Base-by-base conservation (phyloP, 129 eudicot genomes). In the Arctium lappa region DNA sequence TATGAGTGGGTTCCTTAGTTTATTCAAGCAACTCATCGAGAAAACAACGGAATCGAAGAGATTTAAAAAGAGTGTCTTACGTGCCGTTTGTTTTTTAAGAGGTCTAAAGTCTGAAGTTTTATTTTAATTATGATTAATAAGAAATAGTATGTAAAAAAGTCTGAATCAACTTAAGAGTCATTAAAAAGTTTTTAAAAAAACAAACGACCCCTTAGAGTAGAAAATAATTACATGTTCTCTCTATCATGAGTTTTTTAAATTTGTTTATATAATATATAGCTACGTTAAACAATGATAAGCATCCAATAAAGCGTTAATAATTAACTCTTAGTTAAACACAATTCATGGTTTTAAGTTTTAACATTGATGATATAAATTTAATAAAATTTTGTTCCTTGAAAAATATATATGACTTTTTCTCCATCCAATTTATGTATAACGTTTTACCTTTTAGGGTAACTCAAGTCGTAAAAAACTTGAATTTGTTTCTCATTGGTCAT, bases 1-100 rank as follows among this genome's bases (percentile, higher is more conserved):
- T 72, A 72, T 37, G 76, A 72, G 76, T 72, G 76, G 53, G 32
- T 72, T 72, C 27, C 76, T 36, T 72, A 36, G 76, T 34, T 72
- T 72, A 72, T 72, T 72, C 76, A 37, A 72, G 31, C 53, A 72
- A 18, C 50, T 39, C 50, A 72, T 37, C 31, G 30, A 72, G 50
- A 72, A 72, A 36, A 72, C 50, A 72, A 34, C 37, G 50, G 50
- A 36, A 34, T 72, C 76, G 39, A 72, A 72, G 11, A 72, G 48
- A 18, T 72, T 29, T 60, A 16, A 60, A 72, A 16, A 72, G 48
- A 72, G 38, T 7, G 13, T 8, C 12, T 16, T n/a, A n/a, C n/a
- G n/a, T n/a, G n/a, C n/a, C n/a, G n/a, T n/a, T n/a, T n/a, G n/a
- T n/a, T n/a, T n/a, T n/a, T n/a, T n/a, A n/a, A n/a, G n/a, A n/a